Percentiles rank a stretch among this genome's conserved stretches.
Evolutionary conservation across 345 rosid genomes (phyloP).

Genomic region (Nasturtium officinale): DNA sequence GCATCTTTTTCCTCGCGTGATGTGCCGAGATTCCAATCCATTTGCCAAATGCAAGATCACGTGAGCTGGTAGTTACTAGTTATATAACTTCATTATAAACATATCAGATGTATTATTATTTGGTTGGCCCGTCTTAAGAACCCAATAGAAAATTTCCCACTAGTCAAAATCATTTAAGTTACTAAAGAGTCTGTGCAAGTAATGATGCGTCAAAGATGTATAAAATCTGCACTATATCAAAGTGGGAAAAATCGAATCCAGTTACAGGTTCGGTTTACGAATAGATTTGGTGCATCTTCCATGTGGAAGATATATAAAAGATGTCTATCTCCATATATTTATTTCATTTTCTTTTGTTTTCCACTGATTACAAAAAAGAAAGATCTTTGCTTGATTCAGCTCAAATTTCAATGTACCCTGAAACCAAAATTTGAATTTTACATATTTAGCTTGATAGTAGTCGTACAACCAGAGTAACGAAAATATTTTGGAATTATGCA

Average conservation of each 20-base stretch:
- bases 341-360: not conserved
- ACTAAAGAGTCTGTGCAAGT: not conserved
- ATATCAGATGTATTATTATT: not conserved
- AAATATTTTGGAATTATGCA: not conserved
- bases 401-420: not conserved
- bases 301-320: slow-evolving; percentile 10
- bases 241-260: slow-evolving; percentile 18
- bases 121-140: slow-evolving; percentile 3
- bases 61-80: slow-evolving; percentile 12
- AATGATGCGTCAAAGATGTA: slow-evolving; percentile 21
- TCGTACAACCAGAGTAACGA: not conserved
- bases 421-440: not conserved
- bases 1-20: slow-evolving; percentile 27
- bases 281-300: slow-evolving; percentile 18
- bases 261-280: slow-evolving; percentile 21
- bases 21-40: slow-evolving; percentile 34
- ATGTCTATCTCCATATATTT: not conserved
- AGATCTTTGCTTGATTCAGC: slow-evolving; percentile 13
- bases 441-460: not conserved
- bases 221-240: slow-evolving; percentile 2
- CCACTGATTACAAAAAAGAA: not conserved
- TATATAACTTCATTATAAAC: not conserved
- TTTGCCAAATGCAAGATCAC: slow-evolving; percentile 37
- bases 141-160: not conserved
- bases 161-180: not conserved